These are phyloP conservation scores for Hypoxylon cercidicola DNA, from an alignment of 495 filamentous ascomycete species.

Conservation along the genomic window DNA sequence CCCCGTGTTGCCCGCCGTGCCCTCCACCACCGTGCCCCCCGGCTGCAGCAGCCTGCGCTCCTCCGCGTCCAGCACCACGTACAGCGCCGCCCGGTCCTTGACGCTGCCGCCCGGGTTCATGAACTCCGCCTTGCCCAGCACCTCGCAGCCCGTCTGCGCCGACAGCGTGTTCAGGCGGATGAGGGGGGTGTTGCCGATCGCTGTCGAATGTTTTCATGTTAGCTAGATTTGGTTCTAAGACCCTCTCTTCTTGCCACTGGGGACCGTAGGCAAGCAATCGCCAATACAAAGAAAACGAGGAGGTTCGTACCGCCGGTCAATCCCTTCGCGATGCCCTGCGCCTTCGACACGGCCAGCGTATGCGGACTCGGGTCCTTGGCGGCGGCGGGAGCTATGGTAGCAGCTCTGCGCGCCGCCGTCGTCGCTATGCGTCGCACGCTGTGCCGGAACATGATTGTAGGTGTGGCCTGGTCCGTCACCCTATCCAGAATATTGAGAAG, in stretches of 20 bases:
- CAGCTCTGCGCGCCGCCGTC: conserved; percentile 57
- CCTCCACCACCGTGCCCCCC: conserved; percentile 95
- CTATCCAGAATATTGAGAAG: background rate
- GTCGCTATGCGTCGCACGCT: conserved; percentile 62
- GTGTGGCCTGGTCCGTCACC: background rate
- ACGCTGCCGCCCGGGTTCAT: conserved; percentile 97
- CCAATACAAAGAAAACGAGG: background rate
- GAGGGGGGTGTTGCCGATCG: conserved; percentile 96
- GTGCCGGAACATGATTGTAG: conserved; percentile 60
- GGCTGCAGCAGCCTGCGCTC: conserved; percentile 80
- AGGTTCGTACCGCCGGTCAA: conserved; percentile 82
- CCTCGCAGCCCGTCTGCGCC: conserved; percentile 89
- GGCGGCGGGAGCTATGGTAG: conserved; percentile 28
- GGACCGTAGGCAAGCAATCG: background rate
- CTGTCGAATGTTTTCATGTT: conserved; percentile 54
- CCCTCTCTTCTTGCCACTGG: background rate
- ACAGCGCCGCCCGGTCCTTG: conserved; percentile 96
- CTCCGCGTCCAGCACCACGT: conserved; percentile 93
- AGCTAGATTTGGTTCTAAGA: conserved; percentile 11
- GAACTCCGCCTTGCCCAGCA: conserved; percentile 97
- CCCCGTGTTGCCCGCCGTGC: conserved; percentile 96
- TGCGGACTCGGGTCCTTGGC: conserved; percentile 48
- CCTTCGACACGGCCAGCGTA: conserved; percentile 71
- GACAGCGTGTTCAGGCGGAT: conserved; percentile 91
- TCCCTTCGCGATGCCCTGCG: conserved; percentile 84